phyloP scores from a whole-genome alignment of 2,329 filamentous ascomycete genomes.

The Colletotrichum gigasporum region DNA sequence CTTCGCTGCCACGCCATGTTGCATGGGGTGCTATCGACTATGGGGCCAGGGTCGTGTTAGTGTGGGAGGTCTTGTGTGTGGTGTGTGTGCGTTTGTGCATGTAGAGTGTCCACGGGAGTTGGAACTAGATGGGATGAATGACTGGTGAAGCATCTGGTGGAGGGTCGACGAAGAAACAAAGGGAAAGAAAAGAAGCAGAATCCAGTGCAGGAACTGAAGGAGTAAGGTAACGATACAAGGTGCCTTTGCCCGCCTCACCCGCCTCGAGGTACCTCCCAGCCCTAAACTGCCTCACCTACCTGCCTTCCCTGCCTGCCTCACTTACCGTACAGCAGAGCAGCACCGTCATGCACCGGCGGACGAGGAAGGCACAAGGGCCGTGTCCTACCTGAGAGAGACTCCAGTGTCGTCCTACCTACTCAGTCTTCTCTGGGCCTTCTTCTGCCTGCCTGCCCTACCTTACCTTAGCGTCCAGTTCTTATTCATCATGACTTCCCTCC shows the following conservation, averaged over 20 bases:
- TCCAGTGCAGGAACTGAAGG: background rate
- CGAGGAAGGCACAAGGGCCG: slow-evolving; percentile 22
- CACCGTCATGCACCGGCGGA: slow-evolving; percentile 16
- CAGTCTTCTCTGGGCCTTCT: background rate
- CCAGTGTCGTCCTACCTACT: background rate
- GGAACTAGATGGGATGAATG: slow-evolving; percentile 25
- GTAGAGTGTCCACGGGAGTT: background rate
- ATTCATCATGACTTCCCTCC: background rate
- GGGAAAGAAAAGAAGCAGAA: background rate
- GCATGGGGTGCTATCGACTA: slow-evolving; percentile 5
- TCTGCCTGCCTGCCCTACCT: slow-evolving; percentile 7
- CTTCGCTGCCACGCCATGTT: slow-evolving; percentile 14
- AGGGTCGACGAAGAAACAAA: background rate
- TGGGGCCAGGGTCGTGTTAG: slow-evolving; percentile 8
- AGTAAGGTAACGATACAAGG: too few relatives aligned
- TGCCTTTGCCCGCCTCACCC: background rate
- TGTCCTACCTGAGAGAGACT: slow-evolving; percentile 5
- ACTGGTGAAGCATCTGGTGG: background rate
- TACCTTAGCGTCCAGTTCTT: background rate
- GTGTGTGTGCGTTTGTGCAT: background rate
- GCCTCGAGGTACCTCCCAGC: too few relatives aligned
- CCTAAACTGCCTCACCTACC: too few relatives aligned
- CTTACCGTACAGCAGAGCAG: background rate
- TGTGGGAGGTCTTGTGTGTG: background rate
- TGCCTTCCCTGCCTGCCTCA: background rate